These are phyloP conservation scores for Elaphomyces granulatus DNA, from an alignment of 495 filamentous ascomycete genomes.

Conservation along the genomic window DNA sequence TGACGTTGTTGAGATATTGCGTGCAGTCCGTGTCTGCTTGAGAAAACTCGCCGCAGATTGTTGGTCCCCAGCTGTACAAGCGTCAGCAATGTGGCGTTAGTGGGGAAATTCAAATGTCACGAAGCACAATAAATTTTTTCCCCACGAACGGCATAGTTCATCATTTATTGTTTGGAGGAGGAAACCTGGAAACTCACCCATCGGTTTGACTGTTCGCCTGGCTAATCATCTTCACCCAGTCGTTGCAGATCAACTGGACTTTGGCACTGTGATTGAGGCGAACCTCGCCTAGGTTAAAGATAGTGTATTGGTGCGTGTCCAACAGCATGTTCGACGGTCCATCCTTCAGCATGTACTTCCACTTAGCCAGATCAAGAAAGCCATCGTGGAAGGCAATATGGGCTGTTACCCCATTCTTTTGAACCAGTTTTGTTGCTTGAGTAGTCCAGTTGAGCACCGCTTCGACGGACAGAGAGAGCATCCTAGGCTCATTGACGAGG, in stretches of 20 bases:
- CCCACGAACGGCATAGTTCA: no score
- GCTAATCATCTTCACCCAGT: constrained; percentile 67
- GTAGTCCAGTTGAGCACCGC: constrained; percentile 58
- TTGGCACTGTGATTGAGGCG: constrained; percentile 57
- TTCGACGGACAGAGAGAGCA: constrained; percentile 45
- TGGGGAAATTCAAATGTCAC: no score
- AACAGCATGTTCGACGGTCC: constrained; percentile 44
- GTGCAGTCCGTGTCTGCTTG: constrained; percentile 98
- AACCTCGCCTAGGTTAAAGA: constrained; percentile 70
- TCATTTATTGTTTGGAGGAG: no score
- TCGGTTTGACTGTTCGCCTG: constrained; percentile 52
- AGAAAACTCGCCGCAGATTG: constrained; percentile 95
- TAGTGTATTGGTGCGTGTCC: constrained; percentile 89
- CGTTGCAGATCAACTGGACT: constrained; percentile 70
- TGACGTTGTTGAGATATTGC: constrained; percentile 76
- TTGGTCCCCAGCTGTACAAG: constrained; percentile 64
- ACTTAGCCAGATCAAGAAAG: constrained; percentile 66
- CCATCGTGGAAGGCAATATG: constrained; percentile 69
- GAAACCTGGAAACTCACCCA: constrained; percentile 35
- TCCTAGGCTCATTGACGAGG: constrained; percentile 72
- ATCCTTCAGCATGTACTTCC: constrained; percentile 54
- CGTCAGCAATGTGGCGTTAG: no score
- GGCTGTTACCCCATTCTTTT: constrained; percentile 52
- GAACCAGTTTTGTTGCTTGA: constrained; percentile 47
- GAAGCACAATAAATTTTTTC: no score